phyloP scores from a whole-genome alignment of 148 eudicot species.

The Rhododendron simsii region DNA sequence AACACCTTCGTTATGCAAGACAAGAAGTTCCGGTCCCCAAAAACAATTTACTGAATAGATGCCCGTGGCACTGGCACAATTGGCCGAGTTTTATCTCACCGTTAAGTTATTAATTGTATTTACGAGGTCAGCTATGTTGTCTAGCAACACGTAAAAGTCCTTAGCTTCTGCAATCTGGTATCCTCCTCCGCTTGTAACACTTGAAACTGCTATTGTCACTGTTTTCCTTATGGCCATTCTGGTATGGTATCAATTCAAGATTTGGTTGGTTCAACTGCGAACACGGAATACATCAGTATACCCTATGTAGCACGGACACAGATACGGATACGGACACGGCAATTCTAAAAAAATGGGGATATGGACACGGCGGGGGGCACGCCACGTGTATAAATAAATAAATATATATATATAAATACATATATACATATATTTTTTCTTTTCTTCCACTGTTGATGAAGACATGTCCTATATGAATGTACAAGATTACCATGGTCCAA shows the following conservation, averaged over 20 bases:
- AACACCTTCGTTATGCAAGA: not conserved
- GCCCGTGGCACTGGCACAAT: not conserved
- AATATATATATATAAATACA: too few species aligned
- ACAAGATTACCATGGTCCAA: too few species aligned
- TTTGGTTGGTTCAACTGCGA: slow-evolving; percentile 26
- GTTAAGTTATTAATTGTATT: not conserved
- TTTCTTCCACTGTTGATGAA: too few species aligned
- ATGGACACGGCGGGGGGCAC: too few species aligned
- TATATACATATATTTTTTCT: too few species aligned
- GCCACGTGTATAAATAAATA: too few species aligned
- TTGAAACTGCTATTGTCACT: slow-evolving; percentile 16
- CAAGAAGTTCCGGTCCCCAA: not conserved
- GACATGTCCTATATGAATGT: too few species aligned
- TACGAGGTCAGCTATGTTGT: not conserved
- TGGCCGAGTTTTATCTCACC: slow-evolving; percentile 3
- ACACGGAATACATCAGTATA: not conserved
- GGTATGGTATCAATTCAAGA: slow-evolving; percentile 13
- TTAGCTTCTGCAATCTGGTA: slow-evolving; percentile 23
- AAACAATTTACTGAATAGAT: not conserved
- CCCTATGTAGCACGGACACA: too few species aligned
- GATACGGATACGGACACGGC: too few species aligned
- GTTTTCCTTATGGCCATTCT: slow-evolving; percentile 11
- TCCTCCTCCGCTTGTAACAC: slow-evolving; percentile 49
- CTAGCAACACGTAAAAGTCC: not conserved
- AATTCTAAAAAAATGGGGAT: too few species aligned